A percentile compares a stretch with the other conserved stretches of the same genome.
These are phyloP conservation scores for Infundibulicybe gibba DNA, from an alignment of 768 basidiomycete genomes.

Conservation along the genomic window DNA sequence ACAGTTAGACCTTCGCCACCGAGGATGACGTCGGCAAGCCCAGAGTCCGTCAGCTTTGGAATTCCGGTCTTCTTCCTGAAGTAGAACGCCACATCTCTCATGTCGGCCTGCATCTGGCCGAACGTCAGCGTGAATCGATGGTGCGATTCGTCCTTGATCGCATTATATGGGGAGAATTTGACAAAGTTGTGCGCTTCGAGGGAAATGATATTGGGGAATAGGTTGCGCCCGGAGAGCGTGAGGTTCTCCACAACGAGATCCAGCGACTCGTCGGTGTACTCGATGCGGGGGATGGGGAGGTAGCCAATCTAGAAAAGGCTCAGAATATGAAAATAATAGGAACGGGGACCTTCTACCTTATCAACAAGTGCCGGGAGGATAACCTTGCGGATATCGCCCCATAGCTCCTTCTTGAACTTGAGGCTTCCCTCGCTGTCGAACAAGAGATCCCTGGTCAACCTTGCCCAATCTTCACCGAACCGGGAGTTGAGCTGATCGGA, in stretches of 20 bases:
- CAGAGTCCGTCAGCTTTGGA: conserved; percentile 76
- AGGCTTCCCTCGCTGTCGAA: conserved; percentile 79
- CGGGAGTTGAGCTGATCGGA: conserved; percentile 52
- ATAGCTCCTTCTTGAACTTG: conserved; percentile 84
- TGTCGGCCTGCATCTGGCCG: conserved; percentile 87
- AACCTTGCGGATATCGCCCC: conserved; percentile 83
- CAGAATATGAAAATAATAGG: neutral
- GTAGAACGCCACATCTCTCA: conserved; percentile 91
- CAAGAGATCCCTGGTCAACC: conserved; percentile 80
- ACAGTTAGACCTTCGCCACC: conserved; percentile 80
- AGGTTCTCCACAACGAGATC: conserved; percentile 95
- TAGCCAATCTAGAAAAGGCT: conserved; percentile 53
- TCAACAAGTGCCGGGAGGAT: conserved; percentile 79
- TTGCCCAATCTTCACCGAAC: conserved; percentile 81
- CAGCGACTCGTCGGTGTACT: conserved; percentile 84
- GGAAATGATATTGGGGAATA: conserved; percentile 79
- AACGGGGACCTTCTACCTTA: conserved; percentile 39
- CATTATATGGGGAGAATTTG: conserved; percentile 78
- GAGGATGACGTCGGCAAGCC: conserved; percentile 81
- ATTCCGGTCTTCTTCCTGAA: conserved; percentile 85
- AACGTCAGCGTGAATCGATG: conserved; percentile 77
- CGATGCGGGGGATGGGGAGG: conserved; percentile 88
- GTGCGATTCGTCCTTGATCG: conserved; percentile 51
- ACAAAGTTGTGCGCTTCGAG: conserved; percentile 79
- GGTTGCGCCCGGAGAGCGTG: conserved; percentile 80